Percentiles rank a stretch among this genome's conserved stretches.
Conservation (phyloP, 2,329 filamentous ascomycete species). For the Aspergillus phoenicis region DNA sequence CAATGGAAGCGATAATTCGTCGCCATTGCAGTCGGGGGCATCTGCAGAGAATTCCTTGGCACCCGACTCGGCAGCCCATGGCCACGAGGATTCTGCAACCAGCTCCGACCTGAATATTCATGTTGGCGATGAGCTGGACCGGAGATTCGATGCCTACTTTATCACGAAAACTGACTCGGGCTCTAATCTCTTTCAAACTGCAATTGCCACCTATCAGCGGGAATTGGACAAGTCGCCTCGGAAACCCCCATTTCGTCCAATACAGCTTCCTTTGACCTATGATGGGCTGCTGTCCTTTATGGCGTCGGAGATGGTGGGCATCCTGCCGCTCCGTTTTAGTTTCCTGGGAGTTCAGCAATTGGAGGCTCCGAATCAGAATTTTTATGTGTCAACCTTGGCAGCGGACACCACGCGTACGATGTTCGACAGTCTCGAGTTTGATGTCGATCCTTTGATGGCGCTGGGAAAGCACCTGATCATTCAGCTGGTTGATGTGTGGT, state of each 20-base stretch:
- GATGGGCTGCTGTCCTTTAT: conserved; percentile 10
- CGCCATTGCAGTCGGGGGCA: neutral
- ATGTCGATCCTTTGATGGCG: conserved; percentile 14
- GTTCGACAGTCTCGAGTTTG: conserved; percentile 4
- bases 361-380: neutral
- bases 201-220: neutral
- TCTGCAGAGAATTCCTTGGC: neutral
- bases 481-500: conserved; percentile 47
- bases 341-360: neutral
- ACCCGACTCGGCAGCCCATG: neutral
- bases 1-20: neutral
- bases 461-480: conserved; percentile 23
- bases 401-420: conserved; percentile 4
- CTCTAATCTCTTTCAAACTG: conserved; percentile 4
- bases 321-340: conserved; percentile 8
- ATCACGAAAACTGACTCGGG: conserved; percentile 4
- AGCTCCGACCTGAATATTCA: neutral
- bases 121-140: conserved; percentile 8
- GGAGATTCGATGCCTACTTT: conserved; percentile 10
- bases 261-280: neutral
- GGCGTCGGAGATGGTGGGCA: conserved; percentile 13
- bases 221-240: no score
- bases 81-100: neutral
- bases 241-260: neutral
- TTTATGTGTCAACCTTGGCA: conserved; percentile 4